A percentile compares a stretch with the other conserved stretches of the same genome.
These are phyloP conservation scores for Elsinoe arachidis DNA, from an alignment of 2,329 filamentous ascomycete species.

Conservation along the genomic window DNA sequence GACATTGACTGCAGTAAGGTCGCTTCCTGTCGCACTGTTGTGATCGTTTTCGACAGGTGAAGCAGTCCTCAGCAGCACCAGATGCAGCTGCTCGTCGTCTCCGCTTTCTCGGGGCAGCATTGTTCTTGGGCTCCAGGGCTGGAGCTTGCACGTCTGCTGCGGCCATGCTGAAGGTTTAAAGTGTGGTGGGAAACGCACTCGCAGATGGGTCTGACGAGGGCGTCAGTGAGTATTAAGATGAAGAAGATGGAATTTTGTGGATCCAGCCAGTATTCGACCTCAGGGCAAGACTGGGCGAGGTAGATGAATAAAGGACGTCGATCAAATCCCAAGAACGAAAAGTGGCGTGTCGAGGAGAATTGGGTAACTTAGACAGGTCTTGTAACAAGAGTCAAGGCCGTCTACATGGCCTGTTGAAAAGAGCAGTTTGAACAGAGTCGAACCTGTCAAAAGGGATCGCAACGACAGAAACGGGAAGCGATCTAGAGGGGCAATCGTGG, in stretches of 20 bases:
- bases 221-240: neutral
- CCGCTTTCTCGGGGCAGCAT: slow-evolving; percentile 48
- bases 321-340: slow-evolving; percentile 6
- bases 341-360: neutral
- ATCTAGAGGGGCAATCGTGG: slow-evolving; percentile 8
- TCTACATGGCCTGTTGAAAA: neutral
- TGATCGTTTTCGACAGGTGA: slow-evolving; percentile 76
- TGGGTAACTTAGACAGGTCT: neutral
- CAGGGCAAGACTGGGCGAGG: neutral
- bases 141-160: slow-evolving; percentile 8
- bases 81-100: slow-evolving; percentile 81
- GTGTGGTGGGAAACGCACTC: neutral
- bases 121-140: slow-evolving; percentile 14
- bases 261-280: neutral
- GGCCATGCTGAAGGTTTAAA: neutral
- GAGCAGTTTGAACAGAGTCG: neutral
- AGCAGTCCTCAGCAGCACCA: slow-evolving; percentile 90
- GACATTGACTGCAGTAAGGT: slow-evolving; percentile 90
- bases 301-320: slow-evolving; percentile 7
- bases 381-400: neutral
- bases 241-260: neutral
- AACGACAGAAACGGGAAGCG: slow-evolving; percentile 5
- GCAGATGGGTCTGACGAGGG: neutral
- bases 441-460: slow-evolving; percentile 4
- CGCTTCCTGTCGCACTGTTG: slow-evolving; percentile 82